Evolutionary conservation across 2,329 filamentous ascomycete species (phyloP).

Genomic region (Chalaropsis thielavioides): DNA sequence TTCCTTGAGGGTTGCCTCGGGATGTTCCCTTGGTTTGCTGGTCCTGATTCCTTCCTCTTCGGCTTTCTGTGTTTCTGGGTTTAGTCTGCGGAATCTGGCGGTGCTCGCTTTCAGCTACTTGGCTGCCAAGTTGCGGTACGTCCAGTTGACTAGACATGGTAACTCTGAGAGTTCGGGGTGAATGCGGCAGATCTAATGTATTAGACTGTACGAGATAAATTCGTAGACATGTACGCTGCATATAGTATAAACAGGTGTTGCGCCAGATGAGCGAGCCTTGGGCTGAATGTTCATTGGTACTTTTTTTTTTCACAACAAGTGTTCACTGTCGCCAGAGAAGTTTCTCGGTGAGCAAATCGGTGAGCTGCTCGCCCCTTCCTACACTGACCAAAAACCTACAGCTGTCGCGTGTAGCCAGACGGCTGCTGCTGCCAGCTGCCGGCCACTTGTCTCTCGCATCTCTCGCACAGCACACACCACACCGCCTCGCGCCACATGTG

Average conservation of each 20-base stretch:
- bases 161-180: background rate
- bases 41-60: conserved; percentile 37
- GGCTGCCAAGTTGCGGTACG: background rate
- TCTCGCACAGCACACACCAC: background rate
- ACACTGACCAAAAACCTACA: no score
- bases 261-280: no score
- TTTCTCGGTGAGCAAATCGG: conserved; percentile 9
- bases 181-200: no score
- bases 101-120: background rate
- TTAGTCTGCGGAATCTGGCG: background rate
- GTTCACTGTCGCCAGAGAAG: background rate
- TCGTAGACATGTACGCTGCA: background rate
- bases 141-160: background rate
- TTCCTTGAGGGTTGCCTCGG: no score
- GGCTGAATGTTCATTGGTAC: background rate
- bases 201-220: background rate
- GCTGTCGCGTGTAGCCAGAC: background rate
- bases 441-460: no score
- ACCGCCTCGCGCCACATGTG: background rate
- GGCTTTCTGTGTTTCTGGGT: background rate
- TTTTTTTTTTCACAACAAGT: no score
- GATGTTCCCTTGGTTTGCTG: conserved; percentile 55
- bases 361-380: no score
- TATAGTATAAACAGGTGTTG: background rate
- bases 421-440: background rate